Percentiles rank a stretch among this genome's conserved stretches.
phyloP scores from a whole-genome alignment of 345 rosid species.

The Aethionema arabicum region DNA sequence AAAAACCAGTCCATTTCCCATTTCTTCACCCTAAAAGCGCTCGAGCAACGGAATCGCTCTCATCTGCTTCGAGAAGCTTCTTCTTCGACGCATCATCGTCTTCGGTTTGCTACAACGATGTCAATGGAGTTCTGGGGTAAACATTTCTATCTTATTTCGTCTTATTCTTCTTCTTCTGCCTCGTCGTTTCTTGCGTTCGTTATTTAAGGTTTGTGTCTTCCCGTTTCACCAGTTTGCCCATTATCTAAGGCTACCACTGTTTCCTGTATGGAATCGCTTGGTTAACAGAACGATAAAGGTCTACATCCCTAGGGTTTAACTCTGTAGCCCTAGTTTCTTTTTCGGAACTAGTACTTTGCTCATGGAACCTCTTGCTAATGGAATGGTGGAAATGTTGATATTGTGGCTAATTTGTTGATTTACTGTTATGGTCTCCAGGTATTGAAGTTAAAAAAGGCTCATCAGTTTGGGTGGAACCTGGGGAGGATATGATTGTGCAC shows the following conservation, averaged over 20 bases:
- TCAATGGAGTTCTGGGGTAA: conserved; percentile 70
- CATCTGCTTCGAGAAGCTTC: conserved; percentile 25
- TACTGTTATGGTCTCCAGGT: conserved; percentile 41
- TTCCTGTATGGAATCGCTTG: conserved; percentile 20
- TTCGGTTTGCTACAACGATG: conserved; percentile 2
- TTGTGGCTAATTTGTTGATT: neutral
- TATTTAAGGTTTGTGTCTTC: conserved; percentile 10
- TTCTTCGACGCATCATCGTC: conserved; percentile 26
- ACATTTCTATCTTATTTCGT: neutral
- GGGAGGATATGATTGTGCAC: conserved; percentile 44
- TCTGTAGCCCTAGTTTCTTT: neutral
- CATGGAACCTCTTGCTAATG: neutral
- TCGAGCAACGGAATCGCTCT: conserved; percentile 22
- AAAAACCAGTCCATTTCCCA: too few relatives aligned
- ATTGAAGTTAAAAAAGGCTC: conserved; percentile 59
- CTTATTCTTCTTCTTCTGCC: neutral
- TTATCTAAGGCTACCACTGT: neutral
- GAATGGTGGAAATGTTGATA: neutral
- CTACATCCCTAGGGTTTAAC: too few relatives aligned
- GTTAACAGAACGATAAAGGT: neutral
- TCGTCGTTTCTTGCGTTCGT: neutral
- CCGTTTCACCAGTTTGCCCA: neutral
- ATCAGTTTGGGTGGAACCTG: conserved; percentile 39
- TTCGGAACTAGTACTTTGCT: neutral
- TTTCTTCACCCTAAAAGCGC: conserved; percentile 18